Evolutionary conservation across 495 filamentous ascomycete genomes (phyloP), one percentile per base, ranked within the genome.

Genomic region (Cenococcum geophilum): DNA sequence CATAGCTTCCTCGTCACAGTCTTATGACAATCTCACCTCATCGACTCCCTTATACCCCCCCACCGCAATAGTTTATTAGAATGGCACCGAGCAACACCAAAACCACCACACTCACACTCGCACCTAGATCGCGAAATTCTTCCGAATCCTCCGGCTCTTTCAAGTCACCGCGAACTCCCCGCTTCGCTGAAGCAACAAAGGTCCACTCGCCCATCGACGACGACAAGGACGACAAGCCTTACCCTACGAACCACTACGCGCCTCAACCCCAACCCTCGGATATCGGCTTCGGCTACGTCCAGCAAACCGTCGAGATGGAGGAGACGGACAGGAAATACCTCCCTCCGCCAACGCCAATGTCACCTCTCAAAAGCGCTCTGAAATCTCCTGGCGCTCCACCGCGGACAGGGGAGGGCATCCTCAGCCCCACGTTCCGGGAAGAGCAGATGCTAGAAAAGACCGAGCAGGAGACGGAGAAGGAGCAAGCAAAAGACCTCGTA

Each of bases 241-340:
- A 32, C 27, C 81, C 79, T 50, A 77, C 79, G 52, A 75, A 79
- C 55, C 79, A 82, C 63, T 77, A 81, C 69, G 78, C 84, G 67
- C 79, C 80, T 59, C 80, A 86, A 64, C 74, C 85, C 47, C 85
- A 88, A 64, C 86, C 86, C 20, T 89, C 85, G 47, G 91, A 96
- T 76, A 83, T 95, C 57, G 91, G 91, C 59, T 96, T 96, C 74
- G 91, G 91, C 74, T 96, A 96, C 75, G 85, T 96, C 62, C 72
- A 49, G 27, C 75, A 64, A 62, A 70, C 68, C 68, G 80, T 76
- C 67, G 76, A 78, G 63, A 76, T 76, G 72, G 73, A 75, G 58
- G 73, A 76, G 51, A 75, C 58, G 36, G 66, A 69, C 48, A 62
- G 42, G 52, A 65, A 64, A 48, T 78, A 71, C 63, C 72, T 74